Conservation (phyloP, 2,329 filamentous ascomycete genomes). For the Colletotrichum kahawae region DNA sequence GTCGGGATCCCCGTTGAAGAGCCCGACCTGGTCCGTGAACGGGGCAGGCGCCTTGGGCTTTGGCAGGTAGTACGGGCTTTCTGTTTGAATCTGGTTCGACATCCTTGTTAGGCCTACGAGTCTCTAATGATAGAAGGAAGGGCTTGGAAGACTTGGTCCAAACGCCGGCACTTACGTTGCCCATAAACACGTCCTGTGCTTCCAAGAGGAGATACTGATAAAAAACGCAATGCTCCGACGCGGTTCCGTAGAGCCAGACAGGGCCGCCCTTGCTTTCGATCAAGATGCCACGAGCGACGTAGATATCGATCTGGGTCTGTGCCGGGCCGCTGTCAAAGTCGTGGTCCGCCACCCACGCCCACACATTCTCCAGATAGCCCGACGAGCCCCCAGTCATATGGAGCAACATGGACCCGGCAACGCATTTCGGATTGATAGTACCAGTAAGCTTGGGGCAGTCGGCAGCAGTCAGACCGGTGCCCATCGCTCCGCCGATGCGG, state of each 20-base stretch:
- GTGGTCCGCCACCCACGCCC: slow-evolving; percentile 51
- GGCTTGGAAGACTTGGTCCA: neutral
- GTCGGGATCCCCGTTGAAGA: slow-evolving; percentile 15
- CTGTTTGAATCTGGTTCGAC: slow-evolving; percentile 45
- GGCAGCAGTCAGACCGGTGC: slow-evolving; percentile 42
- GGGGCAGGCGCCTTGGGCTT: slow-evolving; percentile 25
- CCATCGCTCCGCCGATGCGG: slow-evolving; percentile 47
- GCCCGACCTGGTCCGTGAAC: slow-evolving; percentile 18
- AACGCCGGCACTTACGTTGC: slow-evolving; percentile 33
- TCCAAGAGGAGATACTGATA: slow-evolving; percentile 54
- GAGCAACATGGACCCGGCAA: slow-evolving; percentile 43
- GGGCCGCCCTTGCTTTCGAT: slow-evolving; percentile 28
- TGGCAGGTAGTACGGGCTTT: slow-evolving; percentile 32
- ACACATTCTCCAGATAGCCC: neutral
- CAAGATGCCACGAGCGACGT: slow-evolving; percentile 39
- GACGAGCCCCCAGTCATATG: slow-evolving; percentile 39
- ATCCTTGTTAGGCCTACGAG: slow-evolving; percentile 24
- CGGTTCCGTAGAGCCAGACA: slow-evolving; percentile 28
- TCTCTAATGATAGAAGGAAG: neutral
- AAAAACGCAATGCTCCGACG: slow-evolving; percentile 35
- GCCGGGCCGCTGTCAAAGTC: slow-evolving; percentile 41
- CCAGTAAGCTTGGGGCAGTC: slow-evolving; percentile 16
- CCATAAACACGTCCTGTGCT: slow-evolving; percentile 53
- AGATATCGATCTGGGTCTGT: slow-evolving; percentile 35
- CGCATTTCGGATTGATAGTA: slow-evolving; percentile 33